Conservation (phyloP, 2,329 filamentous ascomycete genomes). For the Tympanopsis confertula region DNA sequence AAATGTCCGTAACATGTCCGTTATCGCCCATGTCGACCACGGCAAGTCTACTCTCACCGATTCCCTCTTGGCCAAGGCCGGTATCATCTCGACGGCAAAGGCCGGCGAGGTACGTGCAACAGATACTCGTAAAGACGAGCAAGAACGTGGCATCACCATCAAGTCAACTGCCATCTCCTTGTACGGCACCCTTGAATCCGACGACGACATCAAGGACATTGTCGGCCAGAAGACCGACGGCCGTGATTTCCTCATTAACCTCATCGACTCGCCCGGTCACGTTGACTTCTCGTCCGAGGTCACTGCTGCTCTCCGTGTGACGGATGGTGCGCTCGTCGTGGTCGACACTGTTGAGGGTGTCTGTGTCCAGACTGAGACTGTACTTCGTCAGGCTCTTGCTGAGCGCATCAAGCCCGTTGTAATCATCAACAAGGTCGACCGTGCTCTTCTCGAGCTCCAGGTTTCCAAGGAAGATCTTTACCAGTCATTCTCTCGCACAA, state of each 20-base stretch:
- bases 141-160: slow-evolving; percentile 99
- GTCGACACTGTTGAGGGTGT: slow-evolving; percentile 99
- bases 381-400: slow-evolving; percentile 95
- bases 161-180: slow-evolving; percentile 99
- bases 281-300: slow-evolving; percentile 99
- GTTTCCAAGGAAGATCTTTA: slow-evolving; percentile 97
- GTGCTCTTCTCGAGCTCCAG: slow-evolving; percentile 97
- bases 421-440: slow-evolving; percentile 99
- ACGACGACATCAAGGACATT: slow-evolving; percentile 90
- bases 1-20: slow-evolving; percentile 91
- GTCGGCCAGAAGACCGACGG: slow-evolving; percentile 70
- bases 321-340: slow-evolving; percentile 97
- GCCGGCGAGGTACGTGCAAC: slow-evolving; percentile 92
- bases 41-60: slow-evolving; percentile 99
- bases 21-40: slow-evolving; percentile 99
- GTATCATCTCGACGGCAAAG: slow-evolving; percentile 98
- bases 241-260: slow-evolving; percentile 98
- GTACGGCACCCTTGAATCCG: slow-evolving; percentile 70
- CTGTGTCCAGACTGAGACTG: slow-evolving; percentile 99
- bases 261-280: slow-evolving; percentile 99
- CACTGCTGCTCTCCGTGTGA: slow-evolving; percentile 98
- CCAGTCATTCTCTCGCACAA: slow-evolving; percentile 98
- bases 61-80: slow-evolving; percentile 95
- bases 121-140: slow-evolving; percentile 93
- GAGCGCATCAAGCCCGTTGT: slow-evolving; percentile 99